A percentile compares a stretch with the other conserved stretches of the same genome.
phyloP scores from a whole-genome alignment of 108 stramenopile genomes.

The Skeletonema tropicum region DNA sequence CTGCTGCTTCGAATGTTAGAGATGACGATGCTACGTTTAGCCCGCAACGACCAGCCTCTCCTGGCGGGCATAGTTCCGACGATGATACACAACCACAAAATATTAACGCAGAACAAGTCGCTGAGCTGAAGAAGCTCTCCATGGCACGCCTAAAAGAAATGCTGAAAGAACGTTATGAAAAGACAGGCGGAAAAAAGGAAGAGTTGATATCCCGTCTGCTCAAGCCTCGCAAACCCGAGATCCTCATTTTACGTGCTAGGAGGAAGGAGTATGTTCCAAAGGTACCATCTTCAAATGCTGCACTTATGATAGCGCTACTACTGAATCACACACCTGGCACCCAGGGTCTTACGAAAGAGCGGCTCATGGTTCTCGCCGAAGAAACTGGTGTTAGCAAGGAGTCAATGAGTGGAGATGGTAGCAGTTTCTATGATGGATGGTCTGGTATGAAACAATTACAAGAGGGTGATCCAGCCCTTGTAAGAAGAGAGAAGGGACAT shows the following conservation, averaged over 20 bases:
- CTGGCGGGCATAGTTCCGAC: not conserved
- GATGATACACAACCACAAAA: not conserved
- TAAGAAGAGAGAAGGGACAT: slow-evolving; percentile 49
- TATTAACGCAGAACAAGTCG: slow-evolving; percentile 8
- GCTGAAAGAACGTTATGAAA: slow-evolving; percentile 53
- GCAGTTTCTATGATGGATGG: slow-evolving; percentile 62
- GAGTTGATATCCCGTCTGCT: slow-evolving; percentile 59
- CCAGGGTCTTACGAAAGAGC: slow-evolving; percentile 57
- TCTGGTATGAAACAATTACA: slow-evolving; percentile 47
- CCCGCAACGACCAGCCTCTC: not conserved
- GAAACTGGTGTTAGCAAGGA: slow-evolving; percentile 60
- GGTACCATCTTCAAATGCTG: slow-evolving; percentile 50
- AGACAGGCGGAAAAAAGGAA: slow-evolving; percentile 53
- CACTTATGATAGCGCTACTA: slow-evolving; percentile 61
- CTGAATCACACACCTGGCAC: slow-evolving; percentile 49
- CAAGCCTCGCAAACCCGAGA: slow-evolving; percentile 60
- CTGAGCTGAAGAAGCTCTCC: slow-evolving; percentile 43
- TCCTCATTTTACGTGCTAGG: slow-evolving; percentile 40
- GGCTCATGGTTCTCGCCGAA: slow-evolving; percentile 61
- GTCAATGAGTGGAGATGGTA: slow-evolving; percentile 65
- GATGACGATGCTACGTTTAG: slow-evolving; percentile 7
- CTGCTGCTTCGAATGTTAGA: not conserved
- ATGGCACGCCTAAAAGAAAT: slow-evolving; percentile 42
- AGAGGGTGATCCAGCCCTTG: slow-evolving; percentile 62
- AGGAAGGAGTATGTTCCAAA: slow-evolving; percentile 61